These are phyloP conservation scores for Alternaria viburni DNA, from an alignment of 2,329 filamentous ascomycete genomes.

Conservation along the genomic window DNA sequence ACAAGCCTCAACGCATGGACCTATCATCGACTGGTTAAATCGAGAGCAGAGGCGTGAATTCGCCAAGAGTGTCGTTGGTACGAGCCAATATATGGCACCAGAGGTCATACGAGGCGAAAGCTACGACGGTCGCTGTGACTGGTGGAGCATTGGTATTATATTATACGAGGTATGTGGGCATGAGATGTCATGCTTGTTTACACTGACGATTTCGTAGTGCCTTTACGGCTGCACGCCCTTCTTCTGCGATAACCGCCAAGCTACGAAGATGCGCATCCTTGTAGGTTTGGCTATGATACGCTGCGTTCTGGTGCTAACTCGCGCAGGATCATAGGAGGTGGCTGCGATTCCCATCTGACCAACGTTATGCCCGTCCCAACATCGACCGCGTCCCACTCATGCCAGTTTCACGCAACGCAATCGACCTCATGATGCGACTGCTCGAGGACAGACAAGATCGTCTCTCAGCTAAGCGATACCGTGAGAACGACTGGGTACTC, in stretches of 20 bases:
- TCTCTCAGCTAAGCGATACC: constrained; percentile 78
- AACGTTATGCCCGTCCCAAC: constrained; percentile 61
- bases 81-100: constrained; percentile 97
- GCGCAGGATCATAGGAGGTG: constrained; percentile 71
- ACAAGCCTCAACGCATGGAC: constrained; percentile 32
- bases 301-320: constrained; percentile 15
- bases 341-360: constrained; percentile 71
- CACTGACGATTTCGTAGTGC: constrained; percentile 58
- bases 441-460: constrained; percentile 77
- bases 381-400: constrained; percentile 47
- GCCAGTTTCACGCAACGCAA: constrained; percentile 71
- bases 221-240: constrained; percentile 93
- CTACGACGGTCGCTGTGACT: constrained; percentile 95
- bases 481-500: constrained; percentile 63
- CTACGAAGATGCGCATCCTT: constrained; percentile 86
- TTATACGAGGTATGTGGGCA: constrained; percentile 71
- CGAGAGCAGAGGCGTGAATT: constrained; percentile 67
- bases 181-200: not conserved
- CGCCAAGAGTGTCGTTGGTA: constrained; percentile 88
- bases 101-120: constrained; percentile 82
- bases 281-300: constrained; percentile 54
- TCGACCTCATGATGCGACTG: constrained; percentile 76
- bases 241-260: constrained; percentile 77
- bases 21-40: constrained; percentile 52
- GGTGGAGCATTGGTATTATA: constrained; percentile 96